Conservation (phyloP, 1,284 basidiomycete species). For the Meira miltonrushii region DNA sequence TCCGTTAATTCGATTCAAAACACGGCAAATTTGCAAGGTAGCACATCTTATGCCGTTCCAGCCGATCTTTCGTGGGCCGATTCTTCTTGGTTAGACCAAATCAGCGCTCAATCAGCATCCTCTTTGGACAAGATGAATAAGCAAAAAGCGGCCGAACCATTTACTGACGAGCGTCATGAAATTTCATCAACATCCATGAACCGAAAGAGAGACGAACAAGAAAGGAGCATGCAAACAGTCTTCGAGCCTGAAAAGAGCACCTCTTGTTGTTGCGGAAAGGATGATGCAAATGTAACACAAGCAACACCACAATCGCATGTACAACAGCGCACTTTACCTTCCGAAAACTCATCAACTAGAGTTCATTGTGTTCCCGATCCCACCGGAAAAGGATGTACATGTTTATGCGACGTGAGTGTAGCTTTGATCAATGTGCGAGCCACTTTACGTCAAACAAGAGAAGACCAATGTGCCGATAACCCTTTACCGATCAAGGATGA, state of each 20-base stretch:
- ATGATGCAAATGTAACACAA: background rate
- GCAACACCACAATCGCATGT: background rate
- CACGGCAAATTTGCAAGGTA: background rate
- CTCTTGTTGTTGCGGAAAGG: slow-evolving; percentile 9
- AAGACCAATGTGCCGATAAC: background rate
- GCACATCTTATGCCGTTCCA: slow-evolving; percentile 42
- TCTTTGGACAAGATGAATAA: background rate
- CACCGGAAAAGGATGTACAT: slow-evolving; percentile 45
- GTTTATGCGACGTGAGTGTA: slow-evolving; percentile 43
- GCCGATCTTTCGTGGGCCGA: slow-evolving; percentile 51
- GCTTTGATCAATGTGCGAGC: slow-evolving; percentile 36
- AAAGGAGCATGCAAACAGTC: background rate
- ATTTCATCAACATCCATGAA: background rate
- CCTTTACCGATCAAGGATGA: background rate
- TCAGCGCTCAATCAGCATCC: background rate
- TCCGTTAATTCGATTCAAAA: too few relatives aligned
- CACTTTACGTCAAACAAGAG: slow-evolving; percentile 12
- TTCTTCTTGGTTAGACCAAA: slow-evolving; percentile 15
- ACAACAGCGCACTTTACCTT: background rate
- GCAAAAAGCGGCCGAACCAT: background rate
- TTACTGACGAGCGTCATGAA: background rate
- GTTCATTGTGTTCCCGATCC: slow-evolving; percentile 52
- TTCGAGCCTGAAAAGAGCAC: background rate
- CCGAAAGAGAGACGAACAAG: background rate
- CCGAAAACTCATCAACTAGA: slow-evolving; percentile 13